These are phyloP conservation scores for Plasmopara halstedii DNA, from an alignment of 352 stramenopile species.

Conservation along the genomic window DNA sequence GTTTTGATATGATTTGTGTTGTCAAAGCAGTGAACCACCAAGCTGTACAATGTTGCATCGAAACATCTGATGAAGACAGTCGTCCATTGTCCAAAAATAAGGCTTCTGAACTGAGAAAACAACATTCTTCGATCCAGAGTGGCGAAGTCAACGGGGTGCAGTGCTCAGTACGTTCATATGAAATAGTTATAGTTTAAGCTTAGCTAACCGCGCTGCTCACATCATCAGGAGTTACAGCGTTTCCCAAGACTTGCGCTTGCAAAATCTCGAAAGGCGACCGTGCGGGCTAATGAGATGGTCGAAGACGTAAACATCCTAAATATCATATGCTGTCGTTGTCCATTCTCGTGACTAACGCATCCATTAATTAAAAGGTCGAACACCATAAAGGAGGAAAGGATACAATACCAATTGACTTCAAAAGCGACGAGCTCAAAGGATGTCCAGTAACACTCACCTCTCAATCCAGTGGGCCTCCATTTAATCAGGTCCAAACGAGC, in stretches of 20 bases:
- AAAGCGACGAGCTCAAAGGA: background rate
- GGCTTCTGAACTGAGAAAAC: slow-evolving; percentile 5
- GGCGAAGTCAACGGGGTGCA: background rate
- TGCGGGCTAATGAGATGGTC: background rate
- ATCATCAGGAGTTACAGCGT: background rate
- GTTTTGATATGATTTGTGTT: slow-evolving; percentile 1
- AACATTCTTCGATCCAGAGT: slow-evolving; percentile 4
- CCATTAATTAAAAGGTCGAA: slow-evolving; percentile 2
- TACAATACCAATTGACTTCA: background rate
- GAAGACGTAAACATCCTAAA: slow-evolving; percentile 4
- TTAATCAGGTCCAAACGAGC: background rate
- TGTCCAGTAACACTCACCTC: background rate
- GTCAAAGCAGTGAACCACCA: slow-evolving; percentile 16
- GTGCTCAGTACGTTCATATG: slow-evolving; percentile 2
- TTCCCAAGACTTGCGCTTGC: background rate
- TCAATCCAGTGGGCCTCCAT: background rate
- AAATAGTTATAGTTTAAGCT: background rate
- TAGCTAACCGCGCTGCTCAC: background rate
- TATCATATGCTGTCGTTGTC: background rate
- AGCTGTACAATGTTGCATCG: slow-evolving; percentile 21
- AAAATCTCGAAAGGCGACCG: background rate
- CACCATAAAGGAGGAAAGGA: background rate
- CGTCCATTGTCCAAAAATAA: background rate
- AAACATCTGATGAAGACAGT: slow-evolving; percentile 6
- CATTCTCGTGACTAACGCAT: slow-evolving; percentile 1